Conservation (phyloP, 495 filamentous ascomycete genomes). For the Neohortaea acidophila region DNA sequence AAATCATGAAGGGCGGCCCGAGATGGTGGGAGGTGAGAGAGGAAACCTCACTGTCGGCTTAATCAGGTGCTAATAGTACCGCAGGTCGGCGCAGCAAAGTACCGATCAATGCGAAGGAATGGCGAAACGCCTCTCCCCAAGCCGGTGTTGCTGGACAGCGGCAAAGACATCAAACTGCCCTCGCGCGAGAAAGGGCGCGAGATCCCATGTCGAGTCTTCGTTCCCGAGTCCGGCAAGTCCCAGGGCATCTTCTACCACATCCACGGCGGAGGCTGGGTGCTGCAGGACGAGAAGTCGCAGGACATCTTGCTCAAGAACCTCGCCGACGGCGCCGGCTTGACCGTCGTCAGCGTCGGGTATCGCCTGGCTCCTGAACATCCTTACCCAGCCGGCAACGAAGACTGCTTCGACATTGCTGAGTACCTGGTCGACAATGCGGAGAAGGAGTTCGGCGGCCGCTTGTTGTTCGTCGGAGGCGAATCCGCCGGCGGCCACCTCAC, state of each 20-base stretch:
- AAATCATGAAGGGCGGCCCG: slow-evolving; percentile 23
- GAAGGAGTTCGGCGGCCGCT: slow-evolving; percentile 27
- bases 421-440: slow-evolving; percentile 35
- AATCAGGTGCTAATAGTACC: not conserved
- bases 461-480: slow-evolving; percentile 31
- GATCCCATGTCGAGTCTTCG: slow-evolving; percentile 36
- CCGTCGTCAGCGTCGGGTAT: slow-evolving; percentile 41
- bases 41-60: not conserved
- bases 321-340: slow-evolving; percentile 30
- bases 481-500: slow-evolving; percentile 37
- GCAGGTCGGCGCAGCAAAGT: slow-evolving; percentile 31
- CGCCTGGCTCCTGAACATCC: slow-evolving; percentile 45
- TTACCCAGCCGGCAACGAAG: slow-evolving; percentile 36
- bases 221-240: slow-evolving; percentile 28
- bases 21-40: slow-evolving; percentile 28
- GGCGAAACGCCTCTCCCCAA: slow-evolving; percentile 31
- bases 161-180: slow-evolving; percentile 31
- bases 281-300: slow-evolving; percentile 19
- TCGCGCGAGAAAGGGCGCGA: slow-evolving; percentile 34
- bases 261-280: slow-evolving; percentile 39
- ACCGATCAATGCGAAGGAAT: slow-evolving; percentile 32
- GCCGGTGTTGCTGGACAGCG: slow-evolving; percentile 26
- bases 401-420: slow-evolving; percentile 39
- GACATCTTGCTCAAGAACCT: slow-evolving; percentile 29
- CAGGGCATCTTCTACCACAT: slow-evolving; percentile 38